These are phyloP conservation scores for baker's yeast (Saccharomyces cerevisiae) DNA, from an alignment of 805 yeast species.

Conservation along the genomic window DNA sequence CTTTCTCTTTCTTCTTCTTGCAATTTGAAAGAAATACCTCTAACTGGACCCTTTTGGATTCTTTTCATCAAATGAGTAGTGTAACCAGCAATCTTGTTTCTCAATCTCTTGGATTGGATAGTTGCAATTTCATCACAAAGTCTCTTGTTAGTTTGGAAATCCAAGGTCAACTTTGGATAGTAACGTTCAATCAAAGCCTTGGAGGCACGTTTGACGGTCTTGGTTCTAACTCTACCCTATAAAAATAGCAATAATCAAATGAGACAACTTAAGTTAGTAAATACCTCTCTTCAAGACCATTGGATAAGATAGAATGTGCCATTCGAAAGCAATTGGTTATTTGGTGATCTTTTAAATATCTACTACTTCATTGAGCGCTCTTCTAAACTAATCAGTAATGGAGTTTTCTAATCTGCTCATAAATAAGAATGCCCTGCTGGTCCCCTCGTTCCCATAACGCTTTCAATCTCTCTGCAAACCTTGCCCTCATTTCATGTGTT, in stretches of 20 bases:
- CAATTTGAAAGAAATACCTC: conserved; percentile 99
- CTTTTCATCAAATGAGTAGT: conserved; percentile 99
- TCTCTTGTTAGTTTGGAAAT: conserved; percentile 99
- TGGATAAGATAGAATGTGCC: background rate
- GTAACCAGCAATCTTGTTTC: conserved; percentile 99
- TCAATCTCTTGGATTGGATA: conserved; percentile 98
- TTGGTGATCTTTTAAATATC: background rate
- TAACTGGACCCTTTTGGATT: conserved; percentile 99
- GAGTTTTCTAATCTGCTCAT: background rate
- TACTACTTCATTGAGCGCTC: background rate
- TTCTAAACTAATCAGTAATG: background rate
- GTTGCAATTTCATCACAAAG: conserved; percentile 96
- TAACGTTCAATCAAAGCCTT: conserved; percentile 98
- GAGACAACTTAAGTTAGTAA: background rate
- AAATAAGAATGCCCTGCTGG: background rate
- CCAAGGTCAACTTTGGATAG: conserved; percentile 99
- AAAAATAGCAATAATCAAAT: conserved; percentile 4
- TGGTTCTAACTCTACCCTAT: conserved; percentile 99
- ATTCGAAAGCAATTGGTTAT: background rate
- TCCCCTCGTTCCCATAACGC: background rate
- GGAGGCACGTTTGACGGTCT: conserved; percentile 99
- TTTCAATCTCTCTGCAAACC: background rate
- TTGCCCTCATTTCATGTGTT: background rate
- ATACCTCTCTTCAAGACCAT: background rate
- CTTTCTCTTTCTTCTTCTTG: conserved; percentile 99